Evolutionary conservation across 1,284 basidiomycete genomes (phyloP).

Genomic region (Cryptococcus sp.): DNA sequence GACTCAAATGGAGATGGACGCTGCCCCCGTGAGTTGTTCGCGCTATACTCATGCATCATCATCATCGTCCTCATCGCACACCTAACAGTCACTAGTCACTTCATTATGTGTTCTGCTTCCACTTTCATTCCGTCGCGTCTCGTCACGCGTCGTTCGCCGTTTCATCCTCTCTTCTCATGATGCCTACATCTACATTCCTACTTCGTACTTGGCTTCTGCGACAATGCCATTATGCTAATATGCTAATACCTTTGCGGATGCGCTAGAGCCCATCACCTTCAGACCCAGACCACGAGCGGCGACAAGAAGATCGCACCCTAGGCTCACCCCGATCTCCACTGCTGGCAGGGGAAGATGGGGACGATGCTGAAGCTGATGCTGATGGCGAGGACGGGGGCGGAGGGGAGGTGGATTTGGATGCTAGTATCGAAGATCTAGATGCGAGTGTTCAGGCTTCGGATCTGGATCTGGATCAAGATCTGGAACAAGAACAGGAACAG

Average conservation of each 20-base stretch:
- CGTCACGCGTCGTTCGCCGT: too few relatives aligned
- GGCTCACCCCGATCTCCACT: slow-evolving; percentile 11
- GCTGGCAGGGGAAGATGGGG: neutral
- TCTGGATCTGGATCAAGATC: slow-evolving; percentile 6
- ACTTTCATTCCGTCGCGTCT: neutral
- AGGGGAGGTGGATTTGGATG: slow-evolving; percentile 38
- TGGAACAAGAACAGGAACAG: slow-evolving; percentile 9
- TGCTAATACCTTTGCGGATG: too few relatives aligned
- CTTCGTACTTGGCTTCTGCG: too few relatives aligned
- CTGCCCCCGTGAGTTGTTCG: slow-evolving; percentile 39
- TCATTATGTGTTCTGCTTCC: neutral
- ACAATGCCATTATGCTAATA: too few relatives aligned
- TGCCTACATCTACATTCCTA: neutral
- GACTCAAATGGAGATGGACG: slow-evolving; percentile 51
- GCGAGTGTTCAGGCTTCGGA: slow-evolving; percentile 11
- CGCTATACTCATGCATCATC: neutral
- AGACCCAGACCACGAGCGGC: slow-evolving; percentile 39
- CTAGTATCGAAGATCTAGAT: slow-evolving; percentile 40
- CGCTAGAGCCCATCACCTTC: slow-evolving; percentile 45
- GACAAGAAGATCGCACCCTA: slow-evolving; percentile 43
- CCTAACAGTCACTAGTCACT: neutral
- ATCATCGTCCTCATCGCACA: neutral
- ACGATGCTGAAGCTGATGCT: neutral
- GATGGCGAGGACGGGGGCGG: slow-evolving; percentile 7
- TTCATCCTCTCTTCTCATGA: neutral